These are phyloP conservation scores for Leishmania turanica DNA, from an alignment of 208 protist species.

Conservation along the genomic window DNA sequence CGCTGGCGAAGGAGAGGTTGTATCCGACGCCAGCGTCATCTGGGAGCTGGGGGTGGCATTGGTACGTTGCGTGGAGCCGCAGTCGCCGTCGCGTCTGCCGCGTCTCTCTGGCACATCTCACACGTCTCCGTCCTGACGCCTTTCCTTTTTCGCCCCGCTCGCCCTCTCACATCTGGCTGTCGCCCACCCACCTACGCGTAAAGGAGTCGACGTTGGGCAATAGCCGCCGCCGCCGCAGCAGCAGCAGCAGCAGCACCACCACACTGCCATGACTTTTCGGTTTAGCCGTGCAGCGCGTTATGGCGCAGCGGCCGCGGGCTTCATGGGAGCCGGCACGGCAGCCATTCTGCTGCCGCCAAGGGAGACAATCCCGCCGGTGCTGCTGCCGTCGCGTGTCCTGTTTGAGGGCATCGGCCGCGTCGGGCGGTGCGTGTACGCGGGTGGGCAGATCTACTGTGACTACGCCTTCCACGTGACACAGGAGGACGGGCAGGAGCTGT, in stretches of 20 bases:
- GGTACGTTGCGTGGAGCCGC: neutral
- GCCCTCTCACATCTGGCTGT: neutral
- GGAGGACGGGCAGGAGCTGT: constrained; percentile 55
- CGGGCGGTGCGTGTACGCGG: constrained; percentile 69
- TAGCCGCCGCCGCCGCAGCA: neutral
- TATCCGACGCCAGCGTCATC: neutral
- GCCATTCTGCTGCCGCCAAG: constrained; percentile 66
- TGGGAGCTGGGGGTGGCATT: neutral
- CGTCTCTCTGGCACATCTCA: neutral
- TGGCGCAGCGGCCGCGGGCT: constrained; percentile 22
- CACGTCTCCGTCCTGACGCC: neutral
- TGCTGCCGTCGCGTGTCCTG: constrained; percentile 78
- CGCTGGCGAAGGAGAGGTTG: neutral
- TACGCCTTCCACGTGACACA: constrained; percentile 61
- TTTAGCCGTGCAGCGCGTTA: constrained; percentile 27
- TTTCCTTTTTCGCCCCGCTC: neutral
- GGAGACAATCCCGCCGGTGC: constrained; percentile 55
- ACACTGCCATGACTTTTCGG: constrained; percentile 7
- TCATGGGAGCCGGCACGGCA: constrained; percentile 29
- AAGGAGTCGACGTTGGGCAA: neutral
- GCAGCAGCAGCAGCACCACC: neutral
- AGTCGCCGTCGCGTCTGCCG: neutral
- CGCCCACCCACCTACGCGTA: neutral
- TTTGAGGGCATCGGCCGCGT: constrained; percentile 83
- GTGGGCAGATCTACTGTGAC: constrained; percentile 67